A percentile compares a stretch with the other conserved stretches of the same genome.
phyloP scores from a whole-genome alignment of 2,329 filamentous ascomycete species.

The Dothistroma pini region DNA sequence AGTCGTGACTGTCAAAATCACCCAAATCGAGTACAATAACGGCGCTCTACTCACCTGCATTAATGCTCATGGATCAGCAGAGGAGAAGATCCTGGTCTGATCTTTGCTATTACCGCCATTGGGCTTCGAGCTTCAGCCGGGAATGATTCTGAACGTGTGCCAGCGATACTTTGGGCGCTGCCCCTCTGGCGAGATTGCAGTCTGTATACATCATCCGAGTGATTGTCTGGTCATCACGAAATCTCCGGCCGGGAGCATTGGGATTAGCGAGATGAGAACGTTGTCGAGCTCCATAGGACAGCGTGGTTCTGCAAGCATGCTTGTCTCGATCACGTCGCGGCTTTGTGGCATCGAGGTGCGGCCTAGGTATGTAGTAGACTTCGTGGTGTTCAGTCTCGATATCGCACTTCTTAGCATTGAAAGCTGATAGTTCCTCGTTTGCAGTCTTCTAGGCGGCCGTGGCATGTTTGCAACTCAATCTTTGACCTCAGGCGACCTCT shows the following conservation, averaged over 20 bases:
- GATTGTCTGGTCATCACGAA: conserved; percentile 3
- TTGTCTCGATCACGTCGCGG: not conserved
- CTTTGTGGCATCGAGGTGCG: conserved; percentile 2
- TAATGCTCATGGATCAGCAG: not conserved
- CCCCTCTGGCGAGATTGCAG: not conserved
- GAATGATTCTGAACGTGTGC: conserved; percentile 9
- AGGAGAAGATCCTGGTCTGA: conserved; percentile 2
- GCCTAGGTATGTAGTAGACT: not conserved
- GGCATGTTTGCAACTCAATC: conserved; percentile 43
- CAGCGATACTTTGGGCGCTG: conserved; percentile 8
- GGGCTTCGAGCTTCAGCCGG: not conserved
- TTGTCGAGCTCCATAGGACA: not conserved
- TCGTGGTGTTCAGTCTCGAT: not conserved
- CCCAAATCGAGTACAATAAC: not conserved
- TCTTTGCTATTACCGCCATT: conserved; percentile 8
- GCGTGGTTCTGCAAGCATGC: not conserved
- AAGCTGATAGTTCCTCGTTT: not conserved
- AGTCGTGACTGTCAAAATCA: not conserved
- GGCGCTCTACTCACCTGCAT: not conserved
- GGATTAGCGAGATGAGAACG: not conserved
- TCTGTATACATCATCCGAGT: conserved; percentile 14
- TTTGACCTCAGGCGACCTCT: conserved; percentile 39
- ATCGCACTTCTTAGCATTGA: not conserved
- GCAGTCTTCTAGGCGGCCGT: conserved; percentile 33
- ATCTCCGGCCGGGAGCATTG: not conserved